Conservation (phyloP, 352 stramenopile genomes). For the Phytophthora lateralis region DNA sequence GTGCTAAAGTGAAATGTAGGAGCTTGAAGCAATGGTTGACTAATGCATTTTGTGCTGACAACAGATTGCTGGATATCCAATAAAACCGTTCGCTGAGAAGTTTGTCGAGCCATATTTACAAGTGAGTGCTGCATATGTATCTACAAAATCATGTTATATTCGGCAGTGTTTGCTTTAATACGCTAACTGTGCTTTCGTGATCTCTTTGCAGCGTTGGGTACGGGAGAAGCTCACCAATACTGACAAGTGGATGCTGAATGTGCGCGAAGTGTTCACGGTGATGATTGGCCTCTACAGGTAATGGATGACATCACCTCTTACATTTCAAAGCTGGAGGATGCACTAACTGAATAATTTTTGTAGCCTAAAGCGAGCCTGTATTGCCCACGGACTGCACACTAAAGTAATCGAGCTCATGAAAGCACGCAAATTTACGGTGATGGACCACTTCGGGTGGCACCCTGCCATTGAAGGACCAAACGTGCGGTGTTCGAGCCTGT, state of each 20-base stretch:
- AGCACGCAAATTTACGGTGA: slow-evolving; percentile 68
- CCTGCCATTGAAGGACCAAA: slow-evolving; percentile 72
- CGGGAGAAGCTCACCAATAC: slow-evolving; percentile 65
- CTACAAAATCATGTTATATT: background rate
- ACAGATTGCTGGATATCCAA: slow-evolving; percentile 78
- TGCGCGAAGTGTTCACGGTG: slow-evolving; percentile 79
- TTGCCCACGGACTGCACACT: slow-evolving; percentile 62
- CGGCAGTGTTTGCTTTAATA: slow-evolving; percentile 4
- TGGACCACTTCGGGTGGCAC: slow-evolving; percentile 84
- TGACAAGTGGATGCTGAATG: slow-evolving; percentile 54
- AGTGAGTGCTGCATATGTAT: slow-evolving; percentile 19
- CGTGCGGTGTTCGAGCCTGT: slow-evolving; percentile 78
- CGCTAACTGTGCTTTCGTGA: slow-evolving; percentile 1
- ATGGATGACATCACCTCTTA: background rate
- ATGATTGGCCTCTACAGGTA: slow-evolving; percentile 83
- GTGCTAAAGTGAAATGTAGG: background rate
- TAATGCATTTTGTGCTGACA: slow-evolving; percentile 15
- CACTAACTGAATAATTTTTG: background rate
- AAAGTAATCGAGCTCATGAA: slow-evolving; percentile 61
- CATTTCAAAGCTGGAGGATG: background rate
- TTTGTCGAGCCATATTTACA: slow-evolving; percentile 78
- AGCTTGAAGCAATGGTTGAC: background rate
- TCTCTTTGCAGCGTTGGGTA: slow-evolving; percentile 62
- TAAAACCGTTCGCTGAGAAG: slow-evolving; percentile 81
- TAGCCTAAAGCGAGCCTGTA: slow-evolving; percentile 68